Conservation (phyloP, 1,284 basidiomycete species). For the Rhodotorula sp. region DNA sequence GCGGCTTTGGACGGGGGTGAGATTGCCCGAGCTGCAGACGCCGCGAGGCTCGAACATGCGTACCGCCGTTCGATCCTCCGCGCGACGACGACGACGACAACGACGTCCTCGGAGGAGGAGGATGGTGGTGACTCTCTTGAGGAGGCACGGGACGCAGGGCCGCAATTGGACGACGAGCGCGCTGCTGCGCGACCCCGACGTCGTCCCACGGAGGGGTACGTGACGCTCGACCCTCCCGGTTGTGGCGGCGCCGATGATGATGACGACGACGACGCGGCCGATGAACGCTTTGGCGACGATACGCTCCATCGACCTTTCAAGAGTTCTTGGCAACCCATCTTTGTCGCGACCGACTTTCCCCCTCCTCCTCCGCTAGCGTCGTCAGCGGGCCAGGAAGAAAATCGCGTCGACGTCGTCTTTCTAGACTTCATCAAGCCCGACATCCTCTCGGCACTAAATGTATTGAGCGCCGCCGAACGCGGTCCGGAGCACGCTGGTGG, state of each 20-base stretch:
- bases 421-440: slow-evolving; percentile 44
- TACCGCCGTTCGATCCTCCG: neutral
- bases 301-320: slow-evolving; percentile 42
- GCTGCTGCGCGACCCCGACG: neutral
- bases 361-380: neutral
- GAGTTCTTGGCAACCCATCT: slow-evolving; percentile 41
- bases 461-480: slow-evolving; percentile 7
- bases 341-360: slow-evolving; percentile 37
- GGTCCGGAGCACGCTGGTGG: slow-evolving; percentile 9
- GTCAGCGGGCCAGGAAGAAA: neutral
- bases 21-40: neutral
- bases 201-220: slow-evolving; percentile 37
- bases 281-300: slow-evolving; percentile 43
- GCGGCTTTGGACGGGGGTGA: neutral
- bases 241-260: slow-evolving; percentile 23
- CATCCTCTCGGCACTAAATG: slow-evolving; percentile 39
- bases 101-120: neutral
- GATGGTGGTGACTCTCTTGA: neutral
- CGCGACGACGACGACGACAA: neutral
- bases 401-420: slow-evolving; percentile 40
- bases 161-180: neutral
- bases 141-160: neutral
- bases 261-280: neutral
- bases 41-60: slow-evolving; percentile 18
- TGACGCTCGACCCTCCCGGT: slow-evolving; percentile 40